A percentile compares a stretch with the other conserved stretches of the same genome.
phyloP scores from a whole-genome alignment of 306 rosid genomes.

The Crotalaria pallida region DNA sequence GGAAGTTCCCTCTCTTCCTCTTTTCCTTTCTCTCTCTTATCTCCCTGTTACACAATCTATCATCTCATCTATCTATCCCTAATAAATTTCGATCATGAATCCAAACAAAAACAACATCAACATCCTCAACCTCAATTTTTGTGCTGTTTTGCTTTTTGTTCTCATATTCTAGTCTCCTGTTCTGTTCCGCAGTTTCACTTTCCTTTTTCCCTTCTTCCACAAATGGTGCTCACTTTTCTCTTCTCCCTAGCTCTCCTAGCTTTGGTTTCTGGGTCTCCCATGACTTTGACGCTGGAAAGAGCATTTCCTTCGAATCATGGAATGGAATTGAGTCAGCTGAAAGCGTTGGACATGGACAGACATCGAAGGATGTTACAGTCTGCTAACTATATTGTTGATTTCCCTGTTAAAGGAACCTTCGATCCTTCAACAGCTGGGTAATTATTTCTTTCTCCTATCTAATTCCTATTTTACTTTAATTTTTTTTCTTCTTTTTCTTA shows the following conservation, averaged over 20 bases:
- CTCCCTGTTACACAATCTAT: neutral
- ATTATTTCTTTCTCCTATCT: slow-evolving; percentile 18
- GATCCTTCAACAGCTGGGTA: slow-evolving; percentile 79
- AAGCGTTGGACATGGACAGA: slow-evolving; percentile 50
- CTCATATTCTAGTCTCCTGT: slow-evolving; percentile 21
- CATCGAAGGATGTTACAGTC: slow-evolving; percentile 76
- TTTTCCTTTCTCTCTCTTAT: neutral
- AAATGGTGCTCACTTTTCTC: slow-evolving; percentile 36
- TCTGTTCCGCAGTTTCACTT: neutral
- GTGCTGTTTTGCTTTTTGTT: slow-evolving; percentile 16
- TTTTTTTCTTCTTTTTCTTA: neutral
- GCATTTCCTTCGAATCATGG: slow-evolving; percentile 62
- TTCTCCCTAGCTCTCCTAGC: slow-evolving; percentile 30
- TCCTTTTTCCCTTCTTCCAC: neutral
- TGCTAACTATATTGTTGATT: slow-evolving; percentile 48
- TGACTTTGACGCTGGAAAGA: slow-evolving; percentile 58
- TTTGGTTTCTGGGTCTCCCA: slow-evolving; percentile 35
- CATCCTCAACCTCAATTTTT: neutral
- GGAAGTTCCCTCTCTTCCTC: too few relatives aligned
- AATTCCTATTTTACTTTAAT: neutral
- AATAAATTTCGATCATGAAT: slow-evolving; percentile 12
- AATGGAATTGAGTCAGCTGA: slow-evolving; percentile 56
- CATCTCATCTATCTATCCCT: neutral
- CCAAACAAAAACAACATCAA: neutral
- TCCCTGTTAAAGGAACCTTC: slow-evolving; percentile 62